phyloP scores from a whole-genome alignment of 1,284 basidiomycete species.

The Apiotrichum veenhuisii region DNA sequence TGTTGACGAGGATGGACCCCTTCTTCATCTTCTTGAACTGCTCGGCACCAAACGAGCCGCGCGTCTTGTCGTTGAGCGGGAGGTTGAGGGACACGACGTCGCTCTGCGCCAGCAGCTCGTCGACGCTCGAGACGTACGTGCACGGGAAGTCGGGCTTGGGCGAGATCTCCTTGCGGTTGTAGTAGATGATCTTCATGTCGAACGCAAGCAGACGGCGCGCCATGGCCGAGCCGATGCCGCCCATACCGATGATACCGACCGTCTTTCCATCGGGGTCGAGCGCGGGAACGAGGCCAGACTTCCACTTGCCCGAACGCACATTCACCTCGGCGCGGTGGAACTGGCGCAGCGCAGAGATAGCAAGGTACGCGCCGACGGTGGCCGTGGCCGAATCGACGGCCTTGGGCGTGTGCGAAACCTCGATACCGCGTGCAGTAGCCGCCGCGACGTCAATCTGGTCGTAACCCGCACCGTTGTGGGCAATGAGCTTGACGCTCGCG shows the following conservation, averaged over 20 bases:
- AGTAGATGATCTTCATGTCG: constrained; percentile 77
- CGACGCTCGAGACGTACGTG: constrained; percentile 65
- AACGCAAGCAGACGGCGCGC: constrained; percentile 44
- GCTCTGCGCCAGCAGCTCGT: constrained; percentile 67
- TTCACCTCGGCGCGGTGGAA: constrained; percentile 69
- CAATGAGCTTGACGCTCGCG: constrained; percentile 71
- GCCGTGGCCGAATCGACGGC: constrained; percentile 90
- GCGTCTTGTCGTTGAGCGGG: constrained; percentile 63
- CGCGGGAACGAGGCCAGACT: constrained; percentile 55
- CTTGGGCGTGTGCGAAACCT: constrained; percentile 83
- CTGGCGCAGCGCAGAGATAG: constrained; percentile 77
- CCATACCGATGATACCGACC: constrained; percentile 81
- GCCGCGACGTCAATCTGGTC: constrained; percentile 76
- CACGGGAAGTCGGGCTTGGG: constrained; percentile 64
- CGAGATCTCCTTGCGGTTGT: constrained; percentile 63
- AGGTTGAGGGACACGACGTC: constrained; percentile 65
- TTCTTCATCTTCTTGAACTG: constrained; percentile 77
- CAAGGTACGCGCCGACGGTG: constrained; percentile 78
- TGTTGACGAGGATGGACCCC: constrained; percentile 79
- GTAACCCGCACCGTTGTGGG: constrained; percentile 90
- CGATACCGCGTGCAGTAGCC: constrained; percentile 70
- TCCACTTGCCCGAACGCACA: constrained; percentile 59
- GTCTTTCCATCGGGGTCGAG: constrained; percentile 75
- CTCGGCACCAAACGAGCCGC: constrained; percentile 68
- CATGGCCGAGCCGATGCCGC: constrained; percentile 68